phyloP scores from a whole-genome alignment of 306 rosid genomes.

The Leucaena leucocephala region DNA sequence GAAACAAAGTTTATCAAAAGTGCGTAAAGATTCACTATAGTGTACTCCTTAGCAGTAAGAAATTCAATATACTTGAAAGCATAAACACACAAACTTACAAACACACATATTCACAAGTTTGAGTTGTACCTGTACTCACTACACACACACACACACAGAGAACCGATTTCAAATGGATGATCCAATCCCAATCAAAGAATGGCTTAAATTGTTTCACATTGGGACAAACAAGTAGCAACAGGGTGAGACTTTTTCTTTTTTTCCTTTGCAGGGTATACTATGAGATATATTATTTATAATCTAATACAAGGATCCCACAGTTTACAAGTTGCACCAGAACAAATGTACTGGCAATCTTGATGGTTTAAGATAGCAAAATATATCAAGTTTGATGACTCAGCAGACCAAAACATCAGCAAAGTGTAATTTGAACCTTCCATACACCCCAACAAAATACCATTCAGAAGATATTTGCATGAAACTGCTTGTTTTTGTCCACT shows the following conservation, averaged over 20 bases:
- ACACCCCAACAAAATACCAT: neutral
- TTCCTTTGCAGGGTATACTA: neutral
- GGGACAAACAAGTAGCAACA: neutral
- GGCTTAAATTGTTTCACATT: conserved; percentile 7
- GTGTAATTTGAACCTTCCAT: neutral
- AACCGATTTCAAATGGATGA: neutral
- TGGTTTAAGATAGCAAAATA: neutral
- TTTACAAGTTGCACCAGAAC: neutral
- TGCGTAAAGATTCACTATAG: conserved; percentile 9
- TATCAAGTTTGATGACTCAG: neutral
- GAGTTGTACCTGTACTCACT: conserved; percentile 15
- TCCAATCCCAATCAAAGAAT: neutral
- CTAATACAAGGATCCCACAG: conserved; percentile 5
- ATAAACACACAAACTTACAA: neutral
- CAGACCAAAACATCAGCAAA: neutral
- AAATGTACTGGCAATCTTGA: neutral
- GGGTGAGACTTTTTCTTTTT: neutral
- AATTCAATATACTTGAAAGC: conserved; percentile 12
- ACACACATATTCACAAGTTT: neutral
- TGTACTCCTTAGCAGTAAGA: conserved; percentile 5
- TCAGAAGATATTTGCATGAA: neutral
- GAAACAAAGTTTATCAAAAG: neutral
- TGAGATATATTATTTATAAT: neutral
- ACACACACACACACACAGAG: neutral
- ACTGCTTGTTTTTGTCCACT: conserved; percentile 15